Base-by-base conservation (phyloP, 208 protist species). In the Trypanosoma avium region DNA sequence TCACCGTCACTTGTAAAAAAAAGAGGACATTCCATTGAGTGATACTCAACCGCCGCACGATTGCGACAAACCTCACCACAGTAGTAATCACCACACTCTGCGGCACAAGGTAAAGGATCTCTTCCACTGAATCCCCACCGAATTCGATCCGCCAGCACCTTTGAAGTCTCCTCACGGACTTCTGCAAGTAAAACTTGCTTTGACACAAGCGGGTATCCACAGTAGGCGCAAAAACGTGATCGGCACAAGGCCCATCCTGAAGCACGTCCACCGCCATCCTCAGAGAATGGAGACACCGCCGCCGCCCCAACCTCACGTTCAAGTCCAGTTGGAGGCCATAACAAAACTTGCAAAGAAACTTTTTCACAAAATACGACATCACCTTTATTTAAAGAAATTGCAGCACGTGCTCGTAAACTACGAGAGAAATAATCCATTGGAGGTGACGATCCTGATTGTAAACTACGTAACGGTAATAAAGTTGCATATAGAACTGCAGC, bases 51-150 rank as follows among this genome's bases (percentile, higher is more conserved):
- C 62, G 78, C 35, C 56, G 80, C 75, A 9, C 65, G 57, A 4
- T 60, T 58, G 12, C 67, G 76, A 36, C 80, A 86, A 40, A 61
- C 30, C 33, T 77, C 61, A 19, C 61, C 67, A 45, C 80, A 82
- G 62, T 82, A 86, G 21, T 53, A n/a, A 7, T 71, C 47, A 24
- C 68, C 70, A 36, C 80, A 86, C 10, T 49, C 42, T 6, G 58
- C 69, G n/a, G 65, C 65, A 57, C 70, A 72, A 8, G 47, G 36
- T 13, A 67, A 0, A 21, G 35, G 24, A 46, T 59, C 48, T 29
- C 36, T 56, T 33, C 22, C 38, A 50, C 3, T 58, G 35, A 67
- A 67, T 1, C 35, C 40, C 47, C 35, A 49, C 6, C 47, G 36
- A 50, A 67, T 12, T 29, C 38, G 61, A 17, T 59, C 50, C 5